Percentiles rank a stretch among this genome's conserved stretches.
Conservation (phyloP, 139 green algal genomes). For the Diplosphaera chodatii region DNA sequence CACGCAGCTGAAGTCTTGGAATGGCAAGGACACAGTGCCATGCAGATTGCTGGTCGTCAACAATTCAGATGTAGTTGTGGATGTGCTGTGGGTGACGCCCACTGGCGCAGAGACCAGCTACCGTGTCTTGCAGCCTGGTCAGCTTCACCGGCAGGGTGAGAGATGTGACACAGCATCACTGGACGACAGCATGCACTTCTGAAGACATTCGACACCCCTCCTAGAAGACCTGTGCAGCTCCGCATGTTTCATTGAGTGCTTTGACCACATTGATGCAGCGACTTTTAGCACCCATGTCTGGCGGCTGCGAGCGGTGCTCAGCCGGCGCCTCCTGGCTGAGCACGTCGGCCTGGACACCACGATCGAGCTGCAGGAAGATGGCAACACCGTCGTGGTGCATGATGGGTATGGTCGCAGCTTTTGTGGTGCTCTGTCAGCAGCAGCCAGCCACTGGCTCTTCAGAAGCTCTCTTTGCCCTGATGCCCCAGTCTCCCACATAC, state of each 20-base stretch:
- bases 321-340: neutral
- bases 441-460: too few species aligned
- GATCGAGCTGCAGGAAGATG: constrained; percentile 17
- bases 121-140: neutral
- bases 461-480: too few species aligned
- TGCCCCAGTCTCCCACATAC: too few species aligned
- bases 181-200: too few species aligned
- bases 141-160: constrained; percentile 8
- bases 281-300: constrained; percentile 45
- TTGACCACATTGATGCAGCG: constrained; percentile 7
- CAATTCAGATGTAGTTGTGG: neutral
- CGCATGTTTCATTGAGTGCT: neutral
- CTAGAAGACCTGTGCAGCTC: too few species aligned
- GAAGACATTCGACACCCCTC: too few species aligned
- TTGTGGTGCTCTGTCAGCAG: too few species aligned
- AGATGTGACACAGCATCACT: too few species aligned
- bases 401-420: neutral
- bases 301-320: constrained; percentile 16
- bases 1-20: neutral
- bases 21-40: neutral
- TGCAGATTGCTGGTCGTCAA: constrained; percentile 21
- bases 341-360: constrained; percentile 27
- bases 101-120: constrained; percentile 23
- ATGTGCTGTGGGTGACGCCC: constrained; percentile 35
- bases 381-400: neutral